These are phyloP conservation scores for Arabidopsis thaliana DNA, from an alignment of 345 rosid genomes.

Conservation along the genomic window DNA sequence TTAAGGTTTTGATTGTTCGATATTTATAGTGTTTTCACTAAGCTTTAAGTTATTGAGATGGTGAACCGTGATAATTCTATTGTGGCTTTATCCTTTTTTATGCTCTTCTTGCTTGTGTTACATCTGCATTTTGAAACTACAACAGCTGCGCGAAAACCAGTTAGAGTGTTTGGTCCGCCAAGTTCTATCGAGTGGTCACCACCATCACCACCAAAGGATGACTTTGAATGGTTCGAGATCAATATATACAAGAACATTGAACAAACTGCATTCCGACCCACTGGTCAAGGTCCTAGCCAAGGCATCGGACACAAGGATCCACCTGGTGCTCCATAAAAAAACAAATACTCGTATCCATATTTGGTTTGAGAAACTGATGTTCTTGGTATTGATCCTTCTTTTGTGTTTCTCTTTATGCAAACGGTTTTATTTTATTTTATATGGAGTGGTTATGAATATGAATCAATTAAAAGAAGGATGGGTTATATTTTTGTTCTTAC, in stretches of 20 bases:
- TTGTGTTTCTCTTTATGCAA: slow-evolving; percentile 15
- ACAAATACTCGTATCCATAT: background rate
- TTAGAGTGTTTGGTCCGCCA: slow-evolving; percentile 26
- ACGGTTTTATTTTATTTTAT: background rate
- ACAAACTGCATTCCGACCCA: slow-evolving; percentile 43
- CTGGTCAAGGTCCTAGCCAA: slow-evolving; percentile 45
- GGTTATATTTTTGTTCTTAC: background rate
- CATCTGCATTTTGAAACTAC: slow-evolving; percentile 27
- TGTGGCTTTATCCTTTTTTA: background rate
- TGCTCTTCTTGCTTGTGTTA: slow-evolving; percentile 33
- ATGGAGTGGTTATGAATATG: slow-evolving; percentile 6
- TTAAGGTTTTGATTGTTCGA: background rate
- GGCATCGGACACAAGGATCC: slow-evolving; percentile 44
- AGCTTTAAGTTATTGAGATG: slow-evolving; percentile 24
- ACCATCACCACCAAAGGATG: slow-evolving; percentile 32
- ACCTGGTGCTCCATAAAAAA: slow-evolving; percentile 33
- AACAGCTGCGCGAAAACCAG: slow-evolving; percentile 11
- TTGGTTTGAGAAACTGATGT: background rate
- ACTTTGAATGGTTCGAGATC: slow-evolving; percentile 31
- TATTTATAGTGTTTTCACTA: background rate
- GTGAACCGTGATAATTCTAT: slow-evolving; percentile 30
- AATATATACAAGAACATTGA: slow-evolving; percentile 44
- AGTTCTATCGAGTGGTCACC: slow-evolving; percentile 20
- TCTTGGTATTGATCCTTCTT: slow-evolving; percentile 21
- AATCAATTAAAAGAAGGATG: slow-evolving; percentile 4